Percentiles rank a stretch among this genome's conserved stretches.
Conservation (phyloP, 306 rosid species). For the Parietaria judaica region DNA sequence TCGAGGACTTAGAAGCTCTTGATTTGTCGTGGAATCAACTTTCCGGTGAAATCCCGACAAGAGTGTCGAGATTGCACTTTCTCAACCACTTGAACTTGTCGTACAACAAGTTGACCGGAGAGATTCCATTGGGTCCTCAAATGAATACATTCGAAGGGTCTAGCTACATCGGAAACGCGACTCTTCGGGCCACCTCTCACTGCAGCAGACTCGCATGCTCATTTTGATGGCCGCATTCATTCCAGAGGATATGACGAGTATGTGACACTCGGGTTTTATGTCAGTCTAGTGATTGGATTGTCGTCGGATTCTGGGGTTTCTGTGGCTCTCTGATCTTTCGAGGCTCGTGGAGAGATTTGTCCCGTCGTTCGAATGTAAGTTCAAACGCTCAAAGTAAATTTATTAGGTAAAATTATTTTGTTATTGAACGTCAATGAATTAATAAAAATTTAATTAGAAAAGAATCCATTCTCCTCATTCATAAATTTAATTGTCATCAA, state of each 20-base stretch:
- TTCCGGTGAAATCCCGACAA: conserved; percentile 15
- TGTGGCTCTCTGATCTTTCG: neutral
- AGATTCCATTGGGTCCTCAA: conserved; percentile 19
- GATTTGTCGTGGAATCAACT: conserved; percentile 24
- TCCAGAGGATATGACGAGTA: neutral
- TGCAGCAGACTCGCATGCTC: neutral
- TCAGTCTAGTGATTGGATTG: conserved; percentile 19
- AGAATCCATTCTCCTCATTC: too few species aligned
- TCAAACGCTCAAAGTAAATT: too few species aligned
- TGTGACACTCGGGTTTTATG: conserved; percentile 12
- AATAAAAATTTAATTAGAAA: too few species aligned
- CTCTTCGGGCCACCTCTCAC: conserved; percentile 23
- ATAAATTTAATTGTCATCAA: too few species aligned
- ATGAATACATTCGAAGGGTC: neutral
- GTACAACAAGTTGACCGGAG: conserved; percentile 15
- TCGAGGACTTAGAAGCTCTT: conserved; percentile 13
- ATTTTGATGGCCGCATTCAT: neutral
- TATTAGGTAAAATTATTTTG: too few species aligned
- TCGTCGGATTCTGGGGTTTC: conserved; percentile 21
- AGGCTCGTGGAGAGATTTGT: too few species aligned
- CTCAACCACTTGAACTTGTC: conserved; percentile 15
- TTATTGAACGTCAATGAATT: too few species aligned
- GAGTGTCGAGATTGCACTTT: neutral
- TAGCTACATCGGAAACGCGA: conserved; percentile 9
- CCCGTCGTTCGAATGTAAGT: too few species aligned